phyloP scores from a whole-genome alignment of 768 basidiomycete genomes.

The Mycena sanguinolenta region DNA sequence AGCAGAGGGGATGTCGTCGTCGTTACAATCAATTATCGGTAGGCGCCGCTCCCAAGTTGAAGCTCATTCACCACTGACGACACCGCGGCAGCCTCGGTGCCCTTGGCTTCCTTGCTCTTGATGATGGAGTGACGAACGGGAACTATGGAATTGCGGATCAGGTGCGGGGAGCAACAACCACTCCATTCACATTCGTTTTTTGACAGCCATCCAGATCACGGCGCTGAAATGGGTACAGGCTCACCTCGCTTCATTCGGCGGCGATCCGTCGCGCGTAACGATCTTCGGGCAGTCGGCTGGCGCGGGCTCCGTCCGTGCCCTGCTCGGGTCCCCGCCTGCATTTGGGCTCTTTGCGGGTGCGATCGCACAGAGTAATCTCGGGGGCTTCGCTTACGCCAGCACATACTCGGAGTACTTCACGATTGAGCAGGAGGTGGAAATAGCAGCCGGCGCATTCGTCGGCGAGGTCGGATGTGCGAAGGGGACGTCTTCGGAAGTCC shows the following conservation, averaged over 20 bases:
- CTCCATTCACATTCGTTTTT: neutral
- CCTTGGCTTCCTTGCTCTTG: constrained; percentile 58
- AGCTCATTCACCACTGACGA: constrained; percentile 46
- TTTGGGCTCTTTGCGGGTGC: constrained; percentile 56
- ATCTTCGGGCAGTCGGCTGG: constrained; percentile 70
- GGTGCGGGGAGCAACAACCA: constrained; percentile 39
- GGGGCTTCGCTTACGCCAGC: constrained; percentile 60
- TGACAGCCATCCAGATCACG: constrained; percentile 41
- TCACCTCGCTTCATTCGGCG: constrained; percentile 70
- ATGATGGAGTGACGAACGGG: constrained; percentile 57
- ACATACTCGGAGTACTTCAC: constrained; percentile 65
- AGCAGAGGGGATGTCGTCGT: constrained; percentile 55
- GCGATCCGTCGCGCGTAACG: constrained; percentile 64
- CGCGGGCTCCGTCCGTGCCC: constrained; percentile 55
- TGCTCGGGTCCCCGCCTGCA: constrained; percentile 50
- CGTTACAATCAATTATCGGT: constrained; percentile 60
- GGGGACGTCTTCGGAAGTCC: constrained; percentile 41
- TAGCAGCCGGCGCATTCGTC: constrained; percentile 53
- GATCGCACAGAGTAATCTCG: constrained; percentile 62
- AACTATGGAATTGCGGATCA: constrained; percentile 65
- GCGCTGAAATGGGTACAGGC: constrained; percentile 61
- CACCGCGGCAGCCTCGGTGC: constrained; percentile 48
- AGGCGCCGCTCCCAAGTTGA: constrained; percentile 48
- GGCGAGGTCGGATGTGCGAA: constrained; percentile 56
- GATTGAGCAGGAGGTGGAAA: constrained; percentile 52